Base-by-base conservation (phyloP, 345 rosid species). In the Sonneratia alba region DNA sequence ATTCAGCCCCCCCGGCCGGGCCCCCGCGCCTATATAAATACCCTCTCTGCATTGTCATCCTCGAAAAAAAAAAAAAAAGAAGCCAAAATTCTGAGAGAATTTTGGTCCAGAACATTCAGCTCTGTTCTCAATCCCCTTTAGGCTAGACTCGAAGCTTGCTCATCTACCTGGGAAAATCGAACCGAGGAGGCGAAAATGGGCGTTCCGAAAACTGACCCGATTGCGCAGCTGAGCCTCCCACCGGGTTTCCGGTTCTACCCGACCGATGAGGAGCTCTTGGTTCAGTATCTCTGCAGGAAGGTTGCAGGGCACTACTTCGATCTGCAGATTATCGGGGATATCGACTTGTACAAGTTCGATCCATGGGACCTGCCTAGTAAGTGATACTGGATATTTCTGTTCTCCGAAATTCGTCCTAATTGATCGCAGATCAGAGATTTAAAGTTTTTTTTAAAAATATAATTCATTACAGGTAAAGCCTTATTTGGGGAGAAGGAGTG, bases 191-290 rank as follows among this genome's bases (percentile, higher is more conserved):
- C 66, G 74, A 76, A 91, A 5, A 53, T 94, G 99, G 97, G 91
- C 22, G 72, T 94, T 0, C 84, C 75, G 55, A 88, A 84, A 75
- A 84, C 75, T 6, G 93, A 94, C 77, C 91, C 96, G 59, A 83
- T 94, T 27, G 72, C 95, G 74, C 93, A 90, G 48, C 75, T 92
- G 70, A 90, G 91, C 76, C 83, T 95, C 77, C 99, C 99, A 7
- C 99, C 99, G 70, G 99, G 99, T 67, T 91, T 95, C 38, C 88
- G 99, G 70, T 95, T 95, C 78, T 87, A 82, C 84, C 99, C 99
- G 79, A 91, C 97, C 0, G 99, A 95, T 67, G 99, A 90, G 80
- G 99, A 95, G 84, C 96, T 95, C 6, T 59, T 95, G 66, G 97
- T 95, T 49, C 97, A 95, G 42, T 95, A 95, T 74, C 82, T 95